Percentiles rank a stretch among this genome's conserved stretches.
Evolutionary conservation across 805 yeast genomes (phyloP).

Genomic region (Danielia reshetovae): DNA sequence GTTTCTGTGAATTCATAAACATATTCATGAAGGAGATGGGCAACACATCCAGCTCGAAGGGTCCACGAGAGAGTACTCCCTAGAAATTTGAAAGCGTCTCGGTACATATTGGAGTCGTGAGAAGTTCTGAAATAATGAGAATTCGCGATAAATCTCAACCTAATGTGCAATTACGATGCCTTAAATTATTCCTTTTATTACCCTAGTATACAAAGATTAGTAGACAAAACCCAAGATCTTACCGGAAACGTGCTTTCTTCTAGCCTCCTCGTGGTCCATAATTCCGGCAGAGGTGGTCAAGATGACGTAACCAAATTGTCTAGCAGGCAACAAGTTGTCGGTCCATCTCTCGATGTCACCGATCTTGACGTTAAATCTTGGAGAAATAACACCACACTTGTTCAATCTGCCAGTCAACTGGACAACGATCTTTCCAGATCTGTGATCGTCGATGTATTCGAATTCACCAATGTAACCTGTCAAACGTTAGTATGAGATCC

Average conservation of each 20-base stretch:
- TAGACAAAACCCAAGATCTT: conserved; percentile 97
- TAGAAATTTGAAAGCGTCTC: conserved; percentile 24
- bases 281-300: conserved; percentile 99
- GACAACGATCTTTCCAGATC: conserved; percentile 34
- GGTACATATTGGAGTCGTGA: not conserved
- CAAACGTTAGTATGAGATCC: conserved; percentile 19
- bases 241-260: conserved; percentile 99
- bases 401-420: conserved; percentile 33
- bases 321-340: conserved; percentile 95
- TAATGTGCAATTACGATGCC: no score
- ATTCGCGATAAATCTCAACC: no score
- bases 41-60: conserved; percentile 55
- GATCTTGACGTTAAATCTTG: conserved; percentile 96
- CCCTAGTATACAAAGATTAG: conserved; percentile 35
- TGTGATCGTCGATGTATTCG: conserved; percentile 35
- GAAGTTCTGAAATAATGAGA: not conserved
- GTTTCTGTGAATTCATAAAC: conserved; percentile 77
- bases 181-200: conserved; percentile 6
- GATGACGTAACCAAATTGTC: conserved; percentile 98
- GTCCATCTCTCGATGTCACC: conserved; percentile 98
- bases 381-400: conserved; percentile 98
- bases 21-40: conserved; percentile 64
- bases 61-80: conserved; percentile 45
- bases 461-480: conserved; percentile 31
- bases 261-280: conserved; percentile 99